These are phyloP conservation scores for Leptomonas seymouri DNA, from an alignment of 208 protist species.

Conservation along the genomic window DNA sequence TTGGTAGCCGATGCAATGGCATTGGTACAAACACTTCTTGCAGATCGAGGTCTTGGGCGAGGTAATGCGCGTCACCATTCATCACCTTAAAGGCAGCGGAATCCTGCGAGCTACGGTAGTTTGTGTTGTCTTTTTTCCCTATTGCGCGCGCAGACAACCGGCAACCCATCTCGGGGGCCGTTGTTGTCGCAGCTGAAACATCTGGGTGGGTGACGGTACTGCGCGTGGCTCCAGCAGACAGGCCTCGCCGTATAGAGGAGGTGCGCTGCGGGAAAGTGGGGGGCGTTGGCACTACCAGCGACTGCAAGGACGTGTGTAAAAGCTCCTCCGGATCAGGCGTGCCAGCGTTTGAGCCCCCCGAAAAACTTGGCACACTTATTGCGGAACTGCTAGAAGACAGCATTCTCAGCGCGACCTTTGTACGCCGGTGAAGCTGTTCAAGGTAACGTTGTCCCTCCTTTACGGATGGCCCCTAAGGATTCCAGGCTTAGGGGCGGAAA, in stretches of 20 bases:
- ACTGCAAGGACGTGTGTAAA: neutral
- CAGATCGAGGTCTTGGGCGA: slow-evolving; percentile 4
- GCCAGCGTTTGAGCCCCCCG: neutral
- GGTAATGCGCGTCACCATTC: neutral
- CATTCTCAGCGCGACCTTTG: neutral
- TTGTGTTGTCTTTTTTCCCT: no score
- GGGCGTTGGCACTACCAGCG: neutral
- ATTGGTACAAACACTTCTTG: neutral
- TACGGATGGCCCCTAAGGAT: no score
- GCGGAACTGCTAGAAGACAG: neutral
- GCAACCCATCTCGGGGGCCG: neutral
- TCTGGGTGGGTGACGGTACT: neutral
- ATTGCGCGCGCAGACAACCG: neutral
- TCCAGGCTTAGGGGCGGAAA: no score
- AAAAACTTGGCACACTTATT: neutral
- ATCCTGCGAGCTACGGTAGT: neutral
- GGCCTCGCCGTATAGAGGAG: neutral
- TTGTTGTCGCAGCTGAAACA: neutral
- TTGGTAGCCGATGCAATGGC: neutral
- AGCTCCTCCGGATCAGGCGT: neutral
- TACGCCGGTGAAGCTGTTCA: no score
- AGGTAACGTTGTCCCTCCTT: no score
- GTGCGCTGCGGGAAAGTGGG: neutral
- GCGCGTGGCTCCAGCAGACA: neutral
- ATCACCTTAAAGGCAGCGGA: neutral